Evolutionary conservation across 2,329 filamentous ascomycete species (phyloP), one percentile per base, ranked within the genome.

Genomic region (Metarhizium brunneum): DNA sequence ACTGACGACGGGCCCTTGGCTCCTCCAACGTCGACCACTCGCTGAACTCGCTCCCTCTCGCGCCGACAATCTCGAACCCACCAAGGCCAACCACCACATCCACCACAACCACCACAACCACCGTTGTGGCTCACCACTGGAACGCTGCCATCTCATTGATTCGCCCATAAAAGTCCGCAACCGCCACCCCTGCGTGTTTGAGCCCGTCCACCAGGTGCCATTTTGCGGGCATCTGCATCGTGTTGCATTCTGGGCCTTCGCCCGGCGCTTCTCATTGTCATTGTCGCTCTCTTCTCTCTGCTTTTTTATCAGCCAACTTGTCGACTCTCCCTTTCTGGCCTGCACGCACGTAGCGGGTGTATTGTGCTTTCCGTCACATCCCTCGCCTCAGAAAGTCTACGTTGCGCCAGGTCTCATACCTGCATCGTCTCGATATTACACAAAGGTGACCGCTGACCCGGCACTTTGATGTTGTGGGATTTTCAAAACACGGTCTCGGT

Each of bases 181-280:
- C 48, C 49, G 52, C 57, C 54, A 56, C 52, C 54, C 52, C 57
- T 58, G 56, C 32, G 36, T 48, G 51, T 56, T 43, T 56, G 50
- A 42, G 48, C 30, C 56, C 35, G 40, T 50, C 48, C 18, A 32
- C 52, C 32, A 25, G 42, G 43, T 52, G 4, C 42, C 14, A 6
- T 49, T 54, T 55, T 56, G 54, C 52, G 56, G 54, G 50, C 50
- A 47, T 45, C 56, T 51, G 56, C 53, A 50, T 55, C 49, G 56
- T 53, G 40, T 51, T 58, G 54, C 54, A 53, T 58, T 43, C 56
- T 38, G 36, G 40, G 40, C 54, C 32, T 42, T 56, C 53, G 42
- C 54, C 35, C 45, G 40, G 50, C 51, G 56, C 54, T 51, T 51
- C 49, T 50, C 45, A 32, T 38, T 52, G 30, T 29, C 36, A 8